Conservation (phyloP, 495 filamentous ascomycete genomes). For the Hypoxylon fragiforme region DNA sequence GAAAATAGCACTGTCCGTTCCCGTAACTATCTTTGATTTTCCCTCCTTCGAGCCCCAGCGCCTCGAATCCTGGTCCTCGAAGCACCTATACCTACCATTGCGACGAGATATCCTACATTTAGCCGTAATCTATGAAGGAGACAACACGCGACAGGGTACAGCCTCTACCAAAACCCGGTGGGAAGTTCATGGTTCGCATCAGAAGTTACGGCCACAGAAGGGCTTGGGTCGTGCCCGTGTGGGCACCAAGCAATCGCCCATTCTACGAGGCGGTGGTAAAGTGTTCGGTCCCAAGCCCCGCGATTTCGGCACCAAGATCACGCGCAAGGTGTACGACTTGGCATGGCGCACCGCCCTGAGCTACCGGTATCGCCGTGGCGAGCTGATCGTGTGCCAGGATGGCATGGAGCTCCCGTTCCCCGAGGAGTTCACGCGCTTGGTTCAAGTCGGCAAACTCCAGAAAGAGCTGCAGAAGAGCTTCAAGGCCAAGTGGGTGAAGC, state of each 20-base stretch:
- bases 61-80: slow-evolving; percentile 75
- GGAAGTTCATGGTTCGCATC: slow-evolving; percentile 79
- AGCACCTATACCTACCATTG: slow-evolving; percentile 81
- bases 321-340: slow-evolving; percentile 89
- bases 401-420: slow-evolving; percentile 63
- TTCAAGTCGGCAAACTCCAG: slow-evolving; percentile 28
- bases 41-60: slow-evolving; percentile 83
- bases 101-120: slow-evolving; percentile 92
- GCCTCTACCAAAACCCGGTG: slow-evolving; percentile 81
- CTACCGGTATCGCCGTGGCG: slow-evolving; percentile 82
- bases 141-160: slow-evolving; percentile 82
- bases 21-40: slow-evolving; percentile 85
- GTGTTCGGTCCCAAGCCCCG: slow-evolving; percentile 83
- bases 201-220: slow-evolving; percentile 83
- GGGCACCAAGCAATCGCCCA: slow-evolving; percentile 80
- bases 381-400: slow-evolving; percentile 82
- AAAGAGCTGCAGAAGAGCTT: slow-evolving; percentile 48
- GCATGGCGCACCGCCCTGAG: slow-evolving; percentile 94
- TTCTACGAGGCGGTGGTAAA: slow-evolving; percentile 83
- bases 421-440: slow-evolving; percentile 41
- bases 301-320: slow-evolving; percentile 83
- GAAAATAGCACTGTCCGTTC: slow-evolving; percentile 59
- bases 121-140: slow-evolving; percentile 90
- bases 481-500: slow-evolving; percentile 60
- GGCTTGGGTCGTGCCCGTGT: slow-evolving; percentile 77